phyloP scores from a whole-genome alignment of 768 basidiomycete genomes.

The Panellus pusillus region DNA sequence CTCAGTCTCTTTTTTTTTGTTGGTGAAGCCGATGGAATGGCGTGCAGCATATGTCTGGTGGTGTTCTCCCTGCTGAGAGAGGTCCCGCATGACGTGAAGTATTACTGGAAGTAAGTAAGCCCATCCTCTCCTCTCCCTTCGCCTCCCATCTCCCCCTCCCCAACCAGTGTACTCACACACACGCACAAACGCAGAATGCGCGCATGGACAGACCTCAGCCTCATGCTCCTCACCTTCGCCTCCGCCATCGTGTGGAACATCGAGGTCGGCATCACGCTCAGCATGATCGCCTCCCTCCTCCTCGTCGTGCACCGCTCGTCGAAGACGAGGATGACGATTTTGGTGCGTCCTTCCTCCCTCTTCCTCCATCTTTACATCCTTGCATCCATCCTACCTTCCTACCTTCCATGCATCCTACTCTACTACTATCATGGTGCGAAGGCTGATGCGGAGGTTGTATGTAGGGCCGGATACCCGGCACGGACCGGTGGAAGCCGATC shows the following conservation, averaged over 20 bases:
- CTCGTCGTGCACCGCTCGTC: conserved; percentile 91
- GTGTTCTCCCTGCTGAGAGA: conserved; percentile 84
- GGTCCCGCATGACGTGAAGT: conserved; percentile 82
- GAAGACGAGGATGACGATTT: conserved; percentile 84
- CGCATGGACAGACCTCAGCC: conserved; percentile 88
- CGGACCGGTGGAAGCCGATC: conserved; percentile 87
- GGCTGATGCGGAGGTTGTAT: too few relatives aligned
- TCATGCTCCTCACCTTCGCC: conserved; percentile 87
- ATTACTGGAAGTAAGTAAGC: conserved; percentile 72
- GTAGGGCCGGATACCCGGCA: conserved; percentile 86
- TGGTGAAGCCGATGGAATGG: neutral
- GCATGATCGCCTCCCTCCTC: conserved; percentile 82
- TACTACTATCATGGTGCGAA: too few relatives aligned
- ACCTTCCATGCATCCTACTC: too few relatives aligned
- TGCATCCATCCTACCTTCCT: too few relatives aligned
- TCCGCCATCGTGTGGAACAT: conserved; percentile 89
- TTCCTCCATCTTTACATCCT: too few relatives aligned
- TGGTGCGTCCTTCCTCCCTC: conserved; percentile 59
- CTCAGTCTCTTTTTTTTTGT: neutral
- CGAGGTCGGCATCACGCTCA: conserved; percentile 90
- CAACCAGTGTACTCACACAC: too few relatives aligned
- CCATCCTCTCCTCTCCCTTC: neutral
- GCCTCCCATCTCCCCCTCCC: neutral
- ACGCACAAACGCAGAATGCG: too few relatives aligned
- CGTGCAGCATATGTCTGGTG: conserved; percentile 75